These are phyloP conservation scores for Hypoxylon sp. DNA, from an alignment of 2,329 filamentous ascomycete genomes.

Conservation along the genomic window DNA sequence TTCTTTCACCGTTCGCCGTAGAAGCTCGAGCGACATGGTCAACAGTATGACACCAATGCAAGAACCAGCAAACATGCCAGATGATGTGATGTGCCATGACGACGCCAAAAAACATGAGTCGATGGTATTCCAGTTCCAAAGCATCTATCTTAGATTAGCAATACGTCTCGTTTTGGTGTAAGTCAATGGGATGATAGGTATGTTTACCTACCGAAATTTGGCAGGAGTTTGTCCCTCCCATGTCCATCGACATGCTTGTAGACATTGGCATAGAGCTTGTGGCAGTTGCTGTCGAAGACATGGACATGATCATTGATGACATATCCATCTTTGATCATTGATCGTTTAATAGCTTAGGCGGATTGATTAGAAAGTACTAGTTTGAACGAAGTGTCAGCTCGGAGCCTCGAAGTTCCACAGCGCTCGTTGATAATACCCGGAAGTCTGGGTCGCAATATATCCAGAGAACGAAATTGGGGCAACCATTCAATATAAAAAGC, in stretches of 20 bases:
- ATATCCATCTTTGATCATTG: slow-evolving; percentile 17
- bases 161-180: neutral
- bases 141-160: no score
- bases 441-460: slow-evolving; percentile 13
- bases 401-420: neutral
- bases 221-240: slow-evolving; percentile 13
- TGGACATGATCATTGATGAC: slow-evolving; percentile 11
- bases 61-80: slow-evolving; percentile 78
- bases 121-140: slow-evolving; percentile 81
- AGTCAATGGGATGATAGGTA: neutral
- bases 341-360: neutral
- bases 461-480: neutral
- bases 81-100: slow-evolving; percentile 74
- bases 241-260: slow-evolving; percentile 17
- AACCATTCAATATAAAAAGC: slow-evolving; percentile 7
- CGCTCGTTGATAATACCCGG: slow-evolving; percentile 5
- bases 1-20: slow-evolving; percentile 75
- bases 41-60: slow-evolving; percentile 81
- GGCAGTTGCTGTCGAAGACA: slow-evolving; percentile 15
- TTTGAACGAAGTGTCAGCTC: neutral
- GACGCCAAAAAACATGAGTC: slow-evolving; percentile 75
- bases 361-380: slow-evolving; percentile 4
- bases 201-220: slow-evolving; percentile 16
- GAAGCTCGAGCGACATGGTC: slow-evolving; percentile 74
- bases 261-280: slow-evolving; percentile 6